Evolutionary conservation across 1,284 basidiomycete genomes (phyloP).

Genomic region (Pascua guehoae): DNA sequence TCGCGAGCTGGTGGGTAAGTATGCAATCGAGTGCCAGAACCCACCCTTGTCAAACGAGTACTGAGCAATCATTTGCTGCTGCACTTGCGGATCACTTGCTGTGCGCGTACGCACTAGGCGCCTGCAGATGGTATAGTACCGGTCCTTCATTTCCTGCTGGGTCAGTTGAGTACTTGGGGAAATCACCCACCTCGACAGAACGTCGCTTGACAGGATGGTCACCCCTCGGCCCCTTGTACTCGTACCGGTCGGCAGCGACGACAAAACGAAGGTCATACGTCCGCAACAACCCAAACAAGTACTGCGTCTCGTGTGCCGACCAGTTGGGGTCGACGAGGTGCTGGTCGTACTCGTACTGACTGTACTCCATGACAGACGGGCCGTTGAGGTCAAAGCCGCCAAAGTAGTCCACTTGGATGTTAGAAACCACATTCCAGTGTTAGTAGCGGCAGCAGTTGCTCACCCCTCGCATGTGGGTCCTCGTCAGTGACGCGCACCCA

Average conservation of each 20-base stretch:
- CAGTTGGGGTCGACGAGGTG: conserved; percentile 77
- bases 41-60: conserved; percentile 80
- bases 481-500: conserved; percentile 41
- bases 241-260: conserved; percentile 86
- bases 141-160: conserved; percentile 81
- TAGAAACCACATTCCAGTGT: background rate
- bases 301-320: conserved; percentile 92
- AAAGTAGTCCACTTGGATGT: conserved; percentile 47
- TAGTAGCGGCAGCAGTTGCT: background rate
- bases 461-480: conserved; percentile 29
- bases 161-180: conserved; percentile 3
- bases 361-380: conserved; percentile 71
- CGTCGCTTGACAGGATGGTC: conserved; percentile 49
- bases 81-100: conserved; percentile 68
- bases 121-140: conserved; percentile 90
- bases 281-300: conserved; percentile 76
- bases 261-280: conserved; percentile 89
- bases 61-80: conserved; percentile 63
- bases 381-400: conserved; percentile 38
- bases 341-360: conserved; percentile 83
- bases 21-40: too few species aligned
- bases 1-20: conserved; percentile 66
- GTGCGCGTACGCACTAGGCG: conserved; percentile 79
- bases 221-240: conserved; percentile 50
- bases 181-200: conserved; percentile 62